Conservation (phyloP, 345 rosid genomes). For the Nasturtium officinale region DNA sequence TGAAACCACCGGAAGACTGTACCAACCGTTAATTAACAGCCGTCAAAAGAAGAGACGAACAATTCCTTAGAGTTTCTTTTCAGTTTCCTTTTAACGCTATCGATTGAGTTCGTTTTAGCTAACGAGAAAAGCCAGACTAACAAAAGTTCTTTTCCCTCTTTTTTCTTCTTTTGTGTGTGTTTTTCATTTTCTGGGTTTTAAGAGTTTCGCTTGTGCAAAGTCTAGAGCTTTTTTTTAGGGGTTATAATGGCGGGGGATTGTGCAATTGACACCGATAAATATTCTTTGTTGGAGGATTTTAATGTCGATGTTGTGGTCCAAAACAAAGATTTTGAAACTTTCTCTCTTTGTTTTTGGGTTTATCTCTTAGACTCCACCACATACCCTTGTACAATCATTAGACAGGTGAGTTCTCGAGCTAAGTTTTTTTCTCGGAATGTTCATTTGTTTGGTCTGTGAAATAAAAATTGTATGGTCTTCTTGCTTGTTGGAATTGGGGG, state of each 20-base stretch:
- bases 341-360: slow-evolving; percentile 69
- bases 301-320: slow-evolving; percentile 48
- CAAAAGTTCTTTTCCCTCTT: neutral
- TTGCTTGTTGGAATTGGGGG: slow-evolving; percentile 1
- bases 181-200: slow-evolving; percentile 11
- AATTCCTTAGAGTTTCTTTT: neutral
- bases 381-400: slow-evolving; percentile 55
- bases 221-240: slow-evolving; percentile 2
- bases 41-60: slow-evolving; percentile 43
- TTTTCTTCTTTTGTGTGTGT: neutral
- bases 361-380: slow-evolving; percentile 58
- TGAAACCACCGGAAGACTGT: slow-evolving; percentile 45
- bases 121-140: slow-evolving; percentile 21
- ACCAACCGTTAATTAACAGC: slow-evolving; percentile 64
- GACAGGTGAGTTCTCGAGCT: slow-evolving; percentile 51
- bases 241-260: slow-evolving; percentile 47
- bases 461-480: neutral
- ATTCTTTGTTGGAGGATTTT: slow-evolving; percentile 56
- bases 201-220: slow-evolving; percentile 37
- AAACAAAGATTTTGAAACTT: slow-evolving; percentile 45
- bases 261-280: slow-evolving; percentile 45
- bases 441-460: slow-evolving; percentile 12
- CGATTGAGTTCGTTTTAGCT: slow-evolving; percentile 37
- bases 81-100: slow-evolving; percentile 22
- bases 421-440: neutral